Conservation (phyloP, 371 early-diverging fungal species). For the Amoeboaphelidium occidentale region DNA sequence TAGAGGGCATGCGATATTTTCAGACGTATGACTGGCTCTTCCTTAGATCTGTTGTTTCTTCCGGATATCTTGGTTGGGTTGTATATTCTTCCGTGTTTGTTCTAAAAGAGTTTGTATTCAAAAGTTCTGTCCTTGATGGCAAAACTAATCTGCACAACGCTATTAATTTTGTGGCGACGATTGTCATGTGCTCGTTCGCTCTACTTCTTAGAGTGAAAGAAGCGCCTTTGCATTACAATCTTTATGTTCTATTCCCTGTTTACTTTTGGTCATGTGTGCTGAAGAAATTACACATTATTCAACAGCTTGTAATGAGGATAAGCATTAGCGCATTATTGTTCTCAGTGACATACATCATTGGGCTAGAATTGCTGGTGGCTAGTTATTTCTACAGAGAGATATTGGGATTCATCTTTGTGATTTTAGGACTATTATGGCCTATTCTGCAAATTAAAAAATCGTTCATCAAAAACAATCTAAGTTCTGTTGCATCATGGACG, state of each 20-base stretch:
- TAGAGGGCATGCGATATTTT: slow-evolving; percentile 63
- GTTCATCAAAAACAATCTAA: not conserved
- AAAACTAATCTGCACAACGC: not conserved
- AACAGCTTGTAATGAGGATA: slow-evolving; percentile 6
- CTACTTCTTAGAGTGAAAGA: slow-evolving; percentile 33
- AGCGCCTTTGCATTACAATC: slow-evolving; percentile 58
- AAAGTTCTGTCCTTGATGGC: not conserved
- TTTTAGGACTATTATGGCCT: not conserved
- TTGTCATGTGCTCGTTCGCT: slow-evolving; percentile 16
- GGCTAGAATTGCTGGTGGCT: slow-evolving; percentile 6
- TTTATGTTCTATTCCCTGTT: slow-evolving; percentile 54
- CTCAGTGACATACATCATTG: not conserved
- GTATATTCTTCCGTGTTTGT: slow-evolving; percentile 17
- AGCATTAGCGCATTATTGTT: not conserved
- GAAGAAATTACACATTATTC: slow-evolving; percentile 15
- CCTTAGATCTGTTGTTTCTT: slow-evolving; percentile 47
- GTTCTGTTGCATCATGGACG: not conserved
- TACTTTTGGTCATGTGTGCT: slow-evolving; percentile 58
- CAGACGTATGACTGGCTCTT: slow-evolving; percentile 72
- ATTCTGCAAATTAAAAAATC: not conserved
- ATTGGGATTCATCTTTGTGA: not conserved
- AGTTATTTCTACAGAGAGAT: slow-evolving; percentile 4
- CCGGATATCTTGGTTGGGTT: slow-evolving; percentile 86
- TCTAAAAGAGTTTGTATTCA: not conserved
- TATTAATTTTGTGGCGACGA: slow-evolving; percentile 8